Evolutionary conservation across 2,329 filamentous ascomycete genomes (phyloP), one percentile per base, ranked within the genome.

Genomic region (Diplodia corticola): DNA sequence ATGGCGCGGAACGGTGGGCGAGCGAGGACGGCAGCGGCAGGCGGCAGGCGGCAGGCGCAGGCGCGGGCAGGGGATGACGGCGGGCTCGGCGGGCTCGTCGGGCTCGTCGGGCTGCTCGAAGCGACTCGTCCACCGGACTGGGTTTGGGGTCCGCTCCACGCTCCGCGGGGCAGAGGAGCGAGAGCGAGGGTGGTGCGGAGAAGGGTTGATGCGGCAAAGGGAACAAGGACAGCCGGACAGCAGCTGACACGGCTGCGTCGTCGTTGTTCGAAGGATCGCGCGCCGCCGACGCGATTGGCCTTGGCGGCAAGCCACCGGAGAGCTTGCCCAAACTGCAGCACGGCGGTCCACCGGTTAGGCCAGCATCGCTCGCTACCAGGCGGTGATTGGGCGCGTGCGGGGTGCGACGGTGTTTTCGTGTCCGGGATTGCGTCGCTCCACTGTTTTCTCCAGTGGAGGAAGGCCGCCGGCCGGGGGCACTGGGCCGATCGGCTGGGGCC

Each of bases 361-460:
- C 55, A 59, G 55, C 55, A 20, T 30, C 55, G 22, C 37, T 17
- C 20, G 15, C 53, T 13, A 28, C 30, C 30, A 4, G 54, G 22
- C 35, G 54, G 35, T 28, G 54, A 57, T 57, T 57, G 54, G 54
- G 54, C 54, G 51, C 54, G 22, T 13, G 13, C 35, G 44, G 37
- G 55, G 55, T 48, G 28, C 55, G 37, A 46, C 35, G 22, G 10
- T 30, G 30, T 22, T 33, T n/a, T 40, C 17, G 55, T 15, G 55
- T 17, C 40, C 55, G 55, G 55, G 24, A 60, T 48, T 60, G 37
- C 55, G 40, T 24, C 55, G 55, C 55, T 60, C 55, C 55, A 48
- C 55, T 60, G 22, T 60, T 33, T 60, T 60, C 55, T 60, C 55
- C 55, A 60, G 37, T 37, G 55, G 55, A 48, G 54, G 55, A 28